phyloP scores from a whole-genome alignment of 495 filamentous ascomycete genomes.

The Penicillium goetzii region DNA sequence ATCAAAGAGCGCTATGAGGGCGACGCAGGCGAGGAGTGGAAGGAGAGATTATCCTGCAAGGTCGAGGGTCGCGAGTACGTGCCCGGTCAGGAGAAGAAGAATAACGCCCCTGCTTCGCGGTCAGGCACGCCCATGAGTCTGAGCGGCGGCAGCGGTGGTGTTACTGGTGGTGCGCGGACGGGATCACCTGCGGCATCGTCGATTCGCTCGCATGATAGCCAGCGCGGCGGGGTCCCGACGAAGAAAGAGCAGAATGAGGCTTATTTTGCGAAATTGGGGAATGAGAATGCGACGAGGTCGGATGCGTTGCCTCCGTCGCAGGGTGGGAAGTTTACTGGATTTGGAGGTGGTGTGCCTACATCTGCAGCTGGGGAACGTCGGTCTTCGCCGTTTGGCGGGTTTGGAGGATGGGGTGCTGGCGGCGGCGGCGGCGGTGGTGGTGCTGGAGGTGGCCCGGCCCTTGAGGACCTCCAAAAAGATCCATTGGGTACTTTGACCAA shows the following conservation, averaged over 20 bases:
- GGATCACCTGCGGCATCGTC: conserved; percentile 37
- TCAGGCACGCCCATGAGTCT: conserved; percentile 40
- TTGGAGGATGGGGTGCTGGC: conserved; percentile 28
- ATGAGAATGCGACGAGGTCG: conserved; percentile 74
- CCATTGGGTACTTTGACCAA: conserved; percentile 86
- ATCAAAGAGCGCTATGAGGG: conserved; percentile 85
- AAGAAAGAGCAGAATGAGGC: conserved; percentile 76
- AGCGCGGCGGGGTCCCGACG: conserved; percentile 30
- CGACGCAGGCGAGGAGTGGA: conserved; percentile 91
- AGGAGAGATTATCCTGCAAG: conserved; percentile 83
- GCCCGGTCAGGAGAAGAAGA: conserved; percentile 57
- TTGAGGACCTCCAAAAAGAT: conserved; percentile 89
- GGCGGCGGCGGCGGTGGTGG: conserved; percentile 28
- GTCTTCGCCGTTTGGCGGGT: conserved; percentile 33
- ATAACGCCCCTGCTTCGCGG: conserved; percentile 28
- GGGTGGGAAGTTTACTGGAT: conserved; percentile 89
- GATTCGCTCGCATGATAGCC: conserved; percentile 29
- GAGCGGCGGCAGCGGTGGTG: conserved; percentile 18
- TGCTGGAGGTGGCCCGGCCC: conserved; percentile 53
- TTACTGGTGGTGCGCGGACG: conserved; percentile 28
- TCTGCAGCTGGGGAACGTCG: conserved; percentile 35
- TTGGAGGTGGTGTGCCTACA: conserved; percentile 69
- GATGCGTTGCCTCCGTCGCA: conserved; percentile 79
- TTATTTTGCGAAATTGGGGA: conserved; percentile 84
- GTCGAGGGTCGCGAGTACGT: conserved; percentile 85